A percentile compares a stretch with the other conserved stretches of the same genome.
Conservation (phyloP, 176 grass and related monocot species). For the Coix lacrymajobi region DNA sequence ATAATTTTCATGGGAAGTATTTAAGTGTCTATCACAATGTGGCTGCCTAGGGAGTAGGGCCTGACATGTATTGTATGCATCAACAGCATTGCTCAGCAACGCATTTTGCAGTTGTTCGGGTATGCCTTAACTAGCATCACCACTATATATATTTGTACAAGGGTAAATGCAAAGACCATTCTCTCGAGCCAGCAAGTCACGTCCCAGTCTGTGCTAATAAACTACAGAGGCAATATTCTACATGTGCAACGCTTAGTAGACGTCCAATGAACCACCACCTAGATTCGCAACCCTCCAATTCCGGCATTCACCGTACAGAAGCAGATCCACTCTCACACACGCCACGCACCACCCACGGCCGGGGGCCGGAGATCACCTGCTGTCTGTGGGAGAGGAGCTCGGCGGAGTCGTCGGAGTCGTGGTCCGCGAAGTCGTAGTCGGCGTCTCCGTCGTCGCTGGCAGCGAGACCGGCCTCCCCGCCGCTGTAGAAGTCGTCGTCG, state of each 20-base stretch:
- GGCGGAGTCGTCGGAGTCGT: constrained; percentile 72
- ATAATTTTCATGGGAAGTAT: not conserved
- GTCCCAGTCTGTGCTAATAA: not conserved
- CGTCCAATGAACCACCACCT: not conserved
- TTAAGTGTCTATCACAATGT: not conserved
- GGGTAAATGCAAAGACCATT: constrained; percentile 5
- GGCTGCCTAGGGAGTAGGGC: not conserved
- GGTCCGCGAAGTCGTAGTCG: constrained; percentile 96
- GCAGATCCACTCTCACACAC: constrained; percentile 17
- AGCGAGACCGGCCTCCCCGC: constrained; percentile 61
- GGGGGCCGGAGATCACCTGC: constrained; percentile 56
- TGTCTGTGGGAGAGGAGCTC: constrained; percentile 65
- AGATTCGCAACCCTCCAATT: constrained; percentile 30
- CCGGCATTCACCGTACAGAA: not conserved
- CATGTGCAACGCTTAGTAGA: not conserved
- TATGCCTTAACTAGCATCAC: constrained; percentile 10
- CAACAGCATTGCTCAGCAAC: not conserved
- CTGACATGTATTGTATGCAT: not conserved
- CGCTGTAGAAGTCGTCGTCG: constrained; percentile 87
- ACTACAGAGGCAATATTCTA: not conserved
- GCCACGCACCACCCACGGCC: not conserved
- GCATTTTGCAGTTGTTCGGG: not conserved
- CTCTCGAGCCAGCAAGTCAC: not conserved
- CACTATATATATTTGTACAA: not conserved
- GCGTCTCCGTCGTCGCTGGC: constrained; percentile 86